Conservation (phyloP, 2,329 filamentous ascomycete species). For the Fusarium scirpi region DNA sequence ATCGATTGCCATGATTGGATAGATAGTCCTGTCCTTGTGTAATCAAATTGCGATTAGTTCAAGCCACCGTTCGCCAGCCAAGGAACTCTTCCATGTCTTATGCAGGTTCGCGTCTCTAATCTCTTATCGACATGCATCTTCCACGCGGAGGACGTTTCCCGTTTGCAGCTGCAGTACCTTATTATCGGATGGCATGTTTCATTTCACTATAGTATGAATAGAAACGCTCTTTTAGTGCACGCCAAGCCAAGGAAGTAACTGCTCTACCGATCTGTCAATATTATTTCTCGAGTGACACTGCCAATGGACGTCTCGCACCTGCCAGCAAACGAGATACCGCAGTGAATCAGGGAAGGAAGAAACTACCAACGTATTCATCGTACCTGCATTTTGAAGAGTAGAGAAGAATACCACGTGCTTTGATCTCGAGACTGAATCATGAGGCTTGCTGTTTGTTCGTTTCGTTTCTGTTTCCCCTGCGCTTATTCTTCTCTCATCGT, state of each 20-base stretch:
- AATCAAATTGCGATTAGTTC: background rate
- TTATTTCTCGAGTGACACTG: conserved; percentile 14
- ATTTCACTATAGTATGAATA: background rate
- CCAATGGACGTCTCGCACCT: conserved; percentile 8
- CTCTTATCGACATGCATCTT: conserved; percentile 20
- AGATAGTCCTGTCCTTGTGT: background rate
- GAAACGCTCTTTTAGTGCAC: background rate
- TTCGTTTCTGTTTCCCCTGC: background rate
- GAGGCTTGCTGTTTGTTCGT: background rate
- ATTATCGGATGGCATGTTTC: background rate
- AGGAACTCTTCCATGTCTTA: background rate
- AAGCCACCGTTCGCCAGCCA: background rate
- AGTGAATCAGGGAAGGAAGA: conserved; percentile 7
- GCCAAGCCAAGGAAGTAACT: background rate
- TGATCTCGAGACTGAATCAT: background rate
- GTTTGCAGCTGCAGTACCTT: background rate
- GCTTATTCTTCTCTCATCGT: conserved; percentile 14
- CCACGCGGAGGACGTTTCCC: background rate
- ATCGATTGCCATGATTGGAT: background rate
- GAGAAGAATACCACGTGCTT: conserved; percentile 6
- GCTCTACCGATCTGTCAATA: conserved; percentile 1
- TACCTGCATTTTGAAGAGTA: background rate
- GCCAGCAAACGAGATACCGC: conserved; percentile 9
- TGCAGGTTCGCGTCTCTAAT: conserved; percentile 30
- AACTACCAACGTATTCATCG: background rate